These are phyloP conservation scores for Borovskyia barvae DNA, from an alignment of 208 protist genomes.

Conservation along the genomic window DNA sequence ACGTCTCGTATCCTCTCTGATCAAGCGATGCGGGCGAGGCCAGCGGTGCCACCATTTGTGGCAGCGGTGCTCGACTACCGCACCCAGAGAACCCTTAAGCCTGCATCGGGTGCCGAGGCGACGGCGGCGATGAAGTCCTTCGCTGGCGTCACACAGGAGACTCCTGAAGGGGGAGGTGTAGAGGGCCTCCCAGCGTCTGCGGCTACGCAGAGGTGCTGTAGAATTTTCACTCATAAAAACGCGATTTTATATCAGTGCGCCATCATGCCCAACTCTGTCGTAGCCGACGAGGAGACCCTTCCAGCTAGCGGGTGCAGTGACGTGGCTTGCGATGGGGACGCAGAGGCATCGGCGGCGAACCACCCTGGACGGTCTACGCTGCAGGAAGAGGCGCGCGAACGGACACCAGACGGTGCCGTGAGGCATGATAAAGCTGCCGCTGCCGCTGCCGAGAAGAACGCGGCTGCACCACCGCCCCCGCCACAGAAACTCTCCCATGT, in stretches of 20 bases:
- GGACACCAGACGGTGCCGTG: no score
- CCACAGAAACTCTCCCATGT: no score
- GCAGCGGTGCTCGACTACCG: slow-evolving; percentile 15
- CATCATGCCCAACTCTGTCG: background rate
- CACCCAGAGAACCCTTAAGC: background rate
- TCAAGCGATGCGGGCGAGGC: background rate
- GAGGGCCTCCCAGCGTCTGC: no score
- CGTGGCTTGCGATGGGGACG: background rate
- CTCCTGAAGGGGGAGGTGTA: no score
- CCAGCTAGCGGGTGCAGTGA: background rate
- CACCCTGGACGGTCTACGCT: background rate
- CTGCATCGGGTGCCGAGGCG: no score
- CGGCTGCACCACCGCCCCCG: no score
- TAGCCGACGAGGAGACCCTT: background rate
- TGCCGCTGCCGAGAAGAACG: background rate
- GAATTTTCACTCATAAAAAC: slow-evolving; percentile 17
- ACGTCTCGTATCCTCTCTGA: slow-evolving; percentile 5
- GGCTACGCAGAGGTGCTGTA: no score
- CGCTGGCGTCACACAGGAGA: no score
- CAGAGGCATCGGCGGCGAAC: background rate
- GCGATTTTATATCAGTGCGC: slow-evolving; percentile 19
- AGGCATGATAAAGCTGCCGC: background rate
- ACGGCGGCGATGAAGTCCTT: no score
- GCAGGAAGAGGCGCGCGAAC: no score
- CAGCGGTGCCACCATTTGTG: slow-evolving; percentile 5